Evolutionary conservation across 345 rosid genomes (phyloP), one percentile per base, ranked within the genome.

Genomic region (Microthlaspi erraticum): DNA sequence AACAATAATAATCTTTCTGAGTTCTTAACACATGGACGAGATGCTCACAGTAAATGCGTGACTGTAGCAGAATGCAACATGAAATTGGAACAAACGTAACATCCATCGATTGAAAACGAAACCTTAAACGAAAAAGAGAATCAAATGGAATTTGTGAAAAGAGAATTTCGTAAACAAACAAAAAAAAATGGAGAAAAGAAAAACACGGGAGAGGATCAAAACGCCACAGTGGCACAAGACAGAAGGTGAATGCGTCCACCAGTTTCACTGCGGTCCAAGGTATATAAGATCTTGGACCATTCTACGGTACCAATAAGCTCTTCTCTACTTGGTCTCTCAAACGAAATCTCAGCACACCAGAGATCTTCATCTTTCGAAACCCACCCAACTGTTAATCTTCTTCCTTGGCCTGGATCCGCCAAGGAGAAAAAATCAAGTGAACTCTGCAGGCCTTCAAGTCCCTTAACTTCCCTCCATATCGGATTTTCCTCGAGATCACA

Each of bases 1-100:
- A 26, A 69, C 65, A 46, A 65, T 49, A 48, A 5, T 39, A 39
- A 39, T 39, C 43, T 39, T 39, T 11, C 3, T 38, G 42, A 38
- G 42, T 9, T 38, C 3, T 38, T 36, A 36, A 36, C 39, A 36
- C 39, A 14, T 26, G 51, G 13, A 37, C 41, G 41, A 37, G 41
- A 37, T 36, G 7, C 11, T 12, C 2, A 33, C 18, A 8, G 39
- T 49, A 31, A 20, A 51, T 23, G 34, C 56, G 9, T 13, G 19
- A 60, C 13, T 4, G 18, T 59, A 39, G 7, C 48, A 20, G 11
- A 19, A 5, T 20, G 49, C 32, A 19, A 38, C 2, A 20, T 4
- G 48, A 37, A 39, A 4, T 23, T 42, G 13, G 7, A 20, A 14
- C n/a, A 48, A 19, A 6, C 11, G 11, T 2, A 7, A 6, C 16